Evolutionary conservation across 768 basidiomycete genomes (phyloP).

Genomic region (Lepiota venenata): DNA sequence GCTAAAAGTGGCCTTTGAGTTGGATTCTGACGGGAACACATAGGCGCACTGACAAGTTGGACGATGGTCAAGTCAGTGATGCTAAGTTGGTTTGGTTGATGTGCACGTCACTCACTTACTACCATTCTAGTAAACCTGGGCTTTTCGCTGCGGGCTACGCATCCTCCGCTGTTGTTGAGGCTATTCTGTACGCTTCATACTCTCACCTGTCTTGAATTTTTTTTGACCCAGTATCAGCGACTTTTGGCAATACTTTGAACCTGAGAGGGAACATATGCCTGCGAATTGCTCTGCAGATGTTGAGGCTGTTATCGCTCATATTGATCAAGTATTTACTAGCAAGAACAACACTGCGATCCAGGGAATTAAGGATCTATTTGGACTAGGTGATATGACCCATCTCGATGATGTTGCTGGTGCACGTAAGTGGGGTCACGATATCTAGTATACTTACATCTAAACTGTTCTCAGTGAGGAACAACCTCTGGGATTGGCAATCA

Average conservation of each 20-base stretch:
- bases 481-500: constrained; percentile 67
- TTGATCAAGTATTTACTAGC: constrained; percentile 53
- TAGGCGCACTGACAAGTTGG: constrained; percentile 52
- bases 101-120: neutral
- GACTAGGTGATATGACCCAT: constrained; percentile 53
- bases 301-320: constrained; percentile 54
- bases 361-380: constrained; percentile 53
- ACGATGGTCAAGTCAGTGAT: constrained; percentile 61
- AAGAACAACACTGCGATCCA: constrained; percentile 45
- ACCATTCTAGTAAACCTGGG: constrained; percentile 47
- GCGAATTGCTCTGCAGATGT: constrained; percentile 73
- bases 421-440: constrained; percentile 29
- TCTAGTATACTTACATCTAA: constrained; percentile 35
- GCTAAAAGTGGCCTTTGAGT: neutral
- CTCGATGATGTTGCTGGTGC: constrained; percentile 67
- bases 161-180: constrained; percentile 64
- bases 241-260: constrained; percentile 74
- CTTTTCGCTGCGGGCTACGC: constrained; percentile 66
- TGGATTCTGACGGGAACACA: neutral
- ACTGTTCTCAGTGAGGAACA: constrained; percentile 46
- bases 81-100: neutral
- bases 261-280: constrained; percentile 65
- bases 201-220: neutral
- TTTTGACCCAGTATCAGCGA: constrained; percentile 29
- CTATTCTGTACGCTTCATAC: constrained; percentile 37